Base-by-base conservation (phyloP, 2,329 filamentous ascomycete genomes). In the Aureobasidium sp. region DNA sequence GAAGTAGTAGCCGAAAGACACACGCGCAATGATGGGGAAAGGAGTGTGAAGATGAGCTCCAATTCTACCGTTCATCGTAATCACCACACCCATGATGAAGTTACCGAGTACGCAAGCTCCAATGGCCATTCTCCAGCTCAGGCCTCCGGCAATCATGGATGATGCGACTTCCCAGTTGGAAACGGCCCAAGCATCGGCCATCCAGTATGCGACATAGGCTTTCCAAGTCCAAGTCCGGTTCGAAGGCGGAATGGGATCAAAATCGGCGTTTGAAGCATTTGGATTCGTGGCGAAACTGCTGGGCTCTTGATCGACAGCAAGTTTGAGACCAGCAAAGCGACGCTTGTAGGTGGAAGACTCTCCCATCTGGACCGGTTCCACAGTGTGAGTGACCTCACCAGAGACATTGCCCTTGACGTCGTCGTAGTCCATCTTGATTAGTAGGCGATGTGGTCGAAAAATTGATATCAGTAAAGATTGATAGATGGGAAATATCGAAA, bases 1-100 rank as follows among this genome's bases (percentile, higher is more conserved):
- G 53, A 81, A 80, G 75, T 78, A 82, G 68, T 83, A 81, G 0
- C 81, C 82, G 78, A 80, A 84, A 53, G 77, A 78, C 5, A 80
- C 79, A 42, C 82, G 77, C 0, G 79, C 77, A 35, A 82, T 75
- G 19, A 84, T 80, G 0, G 81, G 80, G 65, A 83, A 84, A 0
- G 80, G 79, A 7, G 78, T 75, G 67, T 83, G 79, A 68, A 82
- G 78, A 65, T 73, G 74, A n/a, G 74, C 73, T 33, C 75, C 77
- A 24, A 84, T 76, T 17, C 81, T 79, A 31, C 84, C 81, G 65
- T 71, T 70, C 14, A 81, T 80, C 47, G 86, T 86, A 14, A 64
- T 63, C 3, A 65, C 65, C 24, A 65, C 22, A 57, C 64, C 67
- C 6, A 68, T 66, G 29, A 68, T 37, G 9, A 57, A 50, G 40